Conservation (phyloP, 2,329 filamentous ascomycete species). For the Phialophora verrucosa region DNA sequence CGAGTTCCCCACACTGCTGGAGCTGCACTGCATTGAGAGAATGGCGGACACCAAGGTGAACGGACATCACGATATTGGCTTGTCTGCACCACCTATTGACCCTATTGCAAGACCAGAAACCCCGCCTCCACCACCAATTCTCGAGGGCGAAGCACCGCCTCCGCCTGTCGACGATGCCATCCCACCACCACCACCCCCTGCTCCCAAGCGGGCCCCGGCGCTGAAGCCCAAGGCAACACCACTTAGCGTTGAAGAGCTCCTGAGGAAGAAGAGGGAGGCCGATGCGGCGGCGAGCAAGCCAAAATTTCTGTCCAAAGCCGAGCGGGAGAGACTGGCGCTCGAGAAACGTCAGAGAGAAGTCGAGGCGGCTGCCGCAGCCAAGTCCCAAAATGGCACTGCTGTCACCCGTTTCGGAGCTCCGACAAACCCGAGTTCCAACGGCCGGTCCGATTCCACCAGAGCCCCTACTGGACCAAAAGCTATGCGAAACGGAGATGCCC, state of each 20-base stretch:
- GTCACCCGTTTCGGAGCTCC: constrained; percentile 19
- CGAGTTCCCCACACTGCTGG: not conserved
- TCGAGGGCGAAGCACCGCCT: constrained; percentile 39
- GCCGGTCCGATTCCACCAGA: constrained; percentile 34
- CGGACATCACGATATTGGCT: constrained; percentile 37
- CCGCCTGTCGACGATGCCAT: constrained; percentile 34
- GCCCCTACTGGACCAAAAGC: constrained; percentile 76
- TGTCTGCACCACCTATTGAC: constrained; percentile 47
- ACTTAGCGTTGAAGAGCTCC: constrained; percentile 82
- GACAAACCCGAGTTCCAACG: not conserved
- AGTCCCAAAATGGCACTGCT: constrained; percentile 23
- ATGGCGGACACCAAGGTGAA: constrained; percentile 47
- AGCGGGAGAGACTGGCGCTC: constrained; percentile 78
- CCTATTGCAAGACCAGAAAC: constrained; percentile 43
- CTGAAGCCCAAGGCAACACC: constrained; percentile 57
- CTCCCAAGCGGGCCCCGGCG: constrained; percentile 47
- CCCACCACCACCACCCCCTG: constrained; percentile 52
- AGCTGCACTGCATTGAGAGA: constrained; percentile 4
- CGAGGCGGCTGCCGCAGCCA: constrained; percentile 53
- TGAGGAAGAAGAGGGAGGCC: constrained; percentile 83
- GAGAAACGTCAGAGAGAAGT: constrained; percentile 78
- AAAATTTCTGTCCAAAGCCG: constrained; percentile 82
- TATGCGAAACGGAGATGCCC: constrained; percentile 60
- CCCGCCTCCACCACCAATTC: constrained; percentile 35
- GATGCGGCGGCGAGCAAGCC: constrained; percentile 86